A percentile compares a stretch with the other conserved stretches of the same genome.
Evolutionary conservation across 352 stramenopile genomes (phyloP).

Genomic region (Phytophthora chlamydospora): DNA sequence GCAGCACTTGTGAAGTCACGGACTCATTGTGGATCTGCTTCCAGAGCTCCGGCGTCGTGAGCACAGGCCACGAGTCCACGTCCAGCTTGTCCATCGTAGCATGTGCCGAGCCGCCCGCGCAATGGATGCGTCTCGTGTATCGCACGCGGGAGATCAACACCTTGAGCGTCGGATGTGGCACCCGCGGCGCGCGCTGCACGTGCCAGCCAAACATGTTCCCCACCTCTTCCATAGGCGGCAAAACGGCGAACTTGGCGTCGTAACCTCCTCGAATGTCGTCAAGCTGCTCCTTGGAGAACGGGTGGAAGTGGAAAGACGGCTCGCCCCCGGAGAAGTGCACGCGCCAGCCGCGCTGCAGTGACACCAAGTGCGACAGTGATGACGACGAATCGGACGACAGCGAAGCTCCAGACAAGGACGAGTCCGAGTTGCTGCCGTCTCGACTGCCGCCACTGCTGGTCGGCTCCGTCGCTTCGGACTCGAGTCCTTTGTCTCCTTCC

Average conservation of each 20-base stretch:
- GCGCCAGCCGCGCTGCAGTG: slow-evolving; percentile 25
- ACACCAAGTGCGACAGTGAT: slow-evolving; percentile 20
- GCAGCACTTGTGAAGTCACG: slow-evolving; percentile 38
- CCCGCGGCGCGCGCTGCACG: slow-evolving; percentile 34
- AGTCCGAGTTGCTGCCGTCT: slow-evolving; percentile 37
- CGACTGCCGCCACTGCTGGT: slow-evolving; percentile 21
- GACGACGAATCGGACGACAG: slow-evolving; percentile 23
- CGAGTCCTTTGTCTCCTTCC: slow-evolving; percentile 13
- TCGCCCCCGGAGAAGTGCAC: slow-evolving; percentile 37
- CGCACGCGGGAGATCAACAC: slow-evolving; percentile 31
- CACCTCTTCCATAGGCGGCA: slow-evolving; percentile 19
- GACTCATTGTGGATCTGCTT: slow-evolving; percentile 31
- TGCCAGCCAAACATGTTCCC: slow-evolving; percentile 44
- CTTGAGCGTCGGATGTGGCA: slow-evolving; percentile 12
- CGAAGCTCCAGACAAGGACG: slow-evolving; percentile 9
- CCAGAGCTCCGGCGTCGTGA: slow-evolving; percentile 38
- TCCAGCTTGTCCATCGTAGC: slow-evolving; percentile 37
- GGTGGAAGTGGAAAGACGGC: slow-evolving; percentile 46
- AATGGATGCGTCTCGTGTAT: slow-evolving; percentile 46
- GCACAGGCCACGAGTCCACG: slow-evolving; percentile 37
- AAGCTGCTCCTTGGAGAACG: slow-evolving; percentile 36
- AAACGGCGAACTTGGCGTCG: slow-evolving; percentile 28
- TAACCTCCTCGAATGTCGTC: slow-evolving; percentile 37
- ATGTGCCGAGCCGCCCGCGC: slow-evolving; percentile 27
- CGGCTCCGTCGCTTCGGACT: slow-evolving; percentile 8